Evolutionary conservation across 495 filamentous ascomycete genomes (phyloP).

Genomic region (Trichoderma parareesei): DNA sequence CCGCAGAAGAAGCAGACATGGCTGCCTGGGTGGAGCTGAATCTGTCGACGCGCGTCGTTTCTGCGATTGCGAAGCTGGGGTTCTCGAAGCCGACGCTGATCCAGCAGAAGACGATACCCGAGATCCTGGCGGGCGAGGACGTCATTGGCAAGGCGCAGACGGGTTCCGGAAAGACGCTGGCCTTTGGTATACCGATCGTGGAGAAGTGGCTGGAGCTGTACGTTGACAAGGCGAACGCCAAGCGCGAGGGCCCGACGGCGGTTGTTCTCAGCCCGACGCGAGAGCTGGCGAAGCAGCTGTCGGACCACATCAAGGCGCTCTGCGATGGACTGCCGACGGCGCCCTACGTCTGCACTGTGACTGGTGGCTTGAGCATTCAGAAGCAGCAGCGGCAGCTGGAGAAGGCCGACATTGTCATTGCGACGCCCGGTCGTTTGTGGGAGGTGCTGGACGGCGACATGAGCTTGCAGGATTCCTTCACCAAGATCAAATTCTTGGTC

Average conservation of each 20-base stretch:
- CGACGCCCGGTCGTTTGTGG: slow-evolving; percentile 89
- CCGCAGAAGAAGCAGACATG: slow-evolving; percentile 11
- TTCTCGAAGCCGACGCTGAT: slow-evolving; percentile 43
- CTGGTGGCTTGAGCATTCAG: slow-evolving; percentile 82
- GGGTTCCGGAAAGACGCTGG: slow-evolving; percentile 77
- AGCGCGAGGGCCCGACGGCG: slow-evolving; percentile 54
- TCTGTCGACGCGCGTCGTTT: background rate
- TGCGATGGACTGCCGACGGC: slow-evolving; percentile 52
- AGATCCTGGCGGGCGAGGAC: slow-evolving; percentile 61
- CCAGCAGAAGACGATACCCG: slow-evolving; percentile 70
- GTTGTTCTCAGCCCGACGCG: slow-evolving; percentile 87
- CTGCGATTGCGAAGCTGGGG: slow-evolving; percentile 9
- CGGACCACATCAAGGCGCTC: slow-evolving; percentile 68
- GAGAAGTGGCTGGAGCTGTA: slow-evolving; percentile 50
- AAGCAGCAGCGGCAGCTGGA: slow-evolving; percentile 80
- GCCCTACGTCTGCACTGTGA: slow-evolving; percentile 68
- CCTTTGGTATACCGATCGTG: slow-evolving; percentile 72
- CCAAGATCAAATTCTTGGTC: slow-evolving; percentile 69
- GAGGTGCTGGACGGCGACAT: slow-evolving; percentile 68
- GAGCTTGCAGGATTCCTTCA: slow-evolving; percentile 51
- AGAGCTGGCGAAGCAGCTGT: slow-evolving; percentile 87
- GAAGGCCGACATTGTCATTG: slow-evolving; percentile 79
- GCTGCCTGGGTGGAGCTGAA: slow-evolving; percentile 11
- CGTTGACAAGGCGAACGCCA: slow-evolving; percentile 28
- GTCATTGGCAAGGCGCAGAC: slow-evolving; percentile 77